Conservation (phyloP, 495 filamentous ascomycete species). For the Thermochaetoides thermophila region DNA sequence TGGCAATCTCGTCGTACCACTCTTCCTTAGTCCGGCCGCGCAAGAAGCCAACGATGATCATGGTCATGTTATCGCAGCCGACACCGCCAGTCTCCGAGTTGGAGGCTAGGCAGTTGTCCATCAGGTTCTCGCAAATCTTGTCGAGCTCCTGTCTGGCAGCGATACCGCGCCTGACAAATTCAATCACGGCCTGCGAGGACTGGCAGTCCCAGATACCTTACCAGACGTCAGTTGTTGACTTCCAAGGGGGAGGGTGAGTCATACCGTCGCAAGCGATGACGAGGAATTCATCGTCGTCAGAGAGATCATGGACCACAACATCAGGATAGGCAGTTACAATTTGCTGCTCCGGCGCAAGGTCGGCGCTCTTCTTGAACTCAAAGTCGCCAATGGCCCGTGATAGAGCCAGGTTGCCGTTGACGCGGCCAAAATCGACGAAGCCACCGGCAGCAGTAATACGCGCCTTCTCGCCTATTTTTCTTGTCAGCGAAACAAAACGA, state of each 20-base stretch:
- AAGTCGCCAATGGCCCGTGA: constrained; percentile 97
- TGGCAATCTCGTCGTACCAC: constrained; percentile 93
- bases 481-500: too few relatives aligned
- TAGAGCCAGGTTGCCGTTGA: constrained; percentile 96
- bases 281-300: constrained; percentile 89
- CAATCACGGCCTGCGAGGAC: constrained; percentile 90
- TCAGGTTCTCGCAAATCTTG: constrained; percentile 98
- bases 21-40: constrained; percentile 85
- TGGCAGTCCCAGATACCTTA: constrained; percentile 98
- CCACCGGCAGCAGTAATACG: constrained; percentile 89
- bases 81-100: constrained; percentile 97
- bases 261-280: constrained; percentile 94
- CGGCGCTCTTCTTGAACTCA: constrained; percentile 98
- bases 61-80: constrained; percentile 99
- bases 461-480: constrained; percentile 89
- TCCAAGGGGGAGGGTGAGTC: constrained; percentile 11
- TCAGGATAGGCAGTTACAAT: constrained; percentile 96
- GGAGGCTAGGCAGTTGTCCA: constrained; percentile 96
- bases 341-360: constrained; percentile 88
- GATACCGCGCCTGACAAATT: constrained; percentile 92
- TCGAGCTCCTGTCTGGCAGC: constrained; percentile 86
- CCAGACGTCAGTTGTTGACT: neutral
- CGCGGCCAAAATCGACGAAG: constrained; percentile 95
- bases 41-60: constrained; percentile 79
- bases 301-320: constrained; percentile 76